Conservation (phyloP, 192 early-diverging fungal species). For the Diversispora epigaea region DNA sequence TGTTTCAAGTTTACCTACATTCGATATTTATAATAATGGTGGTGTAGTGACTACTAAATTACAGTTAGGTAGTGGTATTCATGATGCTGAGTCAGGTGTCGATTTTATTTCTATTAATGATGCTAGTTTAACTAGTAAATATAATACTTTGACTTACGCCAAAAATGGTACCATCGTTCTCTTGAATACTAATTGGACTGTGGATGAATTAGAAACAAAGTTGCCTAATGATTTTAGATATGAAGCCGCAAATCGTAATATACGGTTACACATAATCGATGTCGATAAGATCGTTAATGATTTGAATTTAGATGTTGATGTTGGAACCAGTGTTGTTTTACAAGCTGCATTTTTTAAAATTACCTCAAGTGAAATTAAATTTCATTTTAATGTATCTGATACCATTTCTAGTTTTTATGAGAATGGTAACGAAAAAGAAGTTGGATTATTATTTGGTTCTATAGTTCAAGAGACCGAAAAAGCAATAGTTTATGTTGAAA, state of each 20-base stretch:
- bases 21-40: conserved; percentile 59
- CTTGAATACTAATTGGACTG: conserved; percentile 66
- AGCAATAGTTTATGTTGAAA: conserved; percentile 37
- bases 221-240: conserved; percentile 64
- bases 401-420: conserved; percentile 36
- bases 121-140: conserved; percentile 52
- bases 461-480: conserved; percentile 34
- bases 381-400: conserved; percentile 14
- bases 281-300: conserved; percentile 61
- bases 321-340: conserved; percentile 60
- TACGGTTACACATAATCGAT: conserved; percentile 66
- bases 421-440: conserved; percentile 32
- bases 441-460: background rate
- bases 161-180: conserved; percentile 54
- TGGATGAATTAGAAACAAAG: conserved; percentile 67
- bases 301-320: conserved; percentile 49
- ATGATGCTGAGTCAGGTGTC: conserved; percentile 46
- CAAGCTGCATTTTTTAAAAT: conserved; percentile 51
- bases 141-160: conserved; percentile 59
- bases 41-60: conserved; percentile 61
- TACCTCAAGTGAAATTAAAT: background rate
- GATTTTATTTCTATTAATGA: conserved; percentile 68
- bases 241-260: conserved; percentile 48
- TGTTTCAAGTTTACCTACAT: conserved; percentile 45
- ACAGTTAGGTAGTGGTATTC: conserved; percentile 48